Evolutionary conservation across 345 rosid species (phyloP).

Genomic region (Theobroma cacao): DNA sequence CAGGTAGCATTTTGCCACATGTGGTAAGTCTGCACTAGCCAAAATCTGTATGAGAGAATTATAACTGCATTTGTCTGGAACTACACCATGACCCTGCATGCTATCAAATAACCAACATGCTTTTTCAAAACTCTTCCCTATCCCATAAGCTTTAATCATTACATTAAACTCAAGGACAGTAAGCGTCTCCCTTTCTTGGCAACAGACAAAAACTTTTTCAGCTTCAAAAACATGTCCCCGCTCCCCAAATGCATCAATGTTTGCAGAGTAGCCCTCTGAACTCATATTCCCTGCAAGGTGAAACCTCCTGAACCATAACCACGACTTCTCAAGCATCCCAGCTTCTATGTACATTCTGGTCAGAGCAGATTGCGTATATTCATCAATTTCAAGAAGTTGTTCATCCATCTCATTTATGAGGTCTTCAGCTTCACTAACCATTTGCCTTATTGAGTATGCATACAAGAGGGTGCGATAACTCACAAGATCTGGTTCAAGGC

Average conservation of each 20-base stretch:
- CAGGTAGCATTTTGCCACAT: constrained; percentile 50
- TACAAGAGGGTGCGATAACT: constrained; percentile 79
- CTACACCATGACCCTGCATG: constrained; percentile 59
- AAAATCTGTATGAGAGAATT: constrained; percentile 66
- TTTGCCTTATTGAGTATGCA: constrained; percentile 75
- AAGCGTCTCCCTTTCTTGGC: constrained; percentile 50
- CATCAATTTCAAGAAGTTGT: constrained; percentile 68
- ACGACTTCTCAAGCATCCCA: constrained; percentile 71
- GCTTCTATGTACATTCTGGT: constrained; percentile 82
- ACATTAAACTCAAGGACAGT: constrained; percentile 73
- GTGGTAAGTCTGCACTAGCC: constrained; percentile 58
- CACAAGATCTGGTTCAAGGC: constrained; percentile 73
- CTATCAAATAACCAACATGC: constrained; percentile 74
- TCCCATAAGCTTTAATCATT: constrained; percentile 90
- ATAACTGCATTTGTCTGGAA: constrained; percentile 72
- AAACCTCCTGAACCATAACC: constrained; percentile 83
- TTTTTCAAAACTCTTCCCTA: constrained; percentile 46
- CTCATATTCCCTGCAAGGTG: constrained; percentile 63
- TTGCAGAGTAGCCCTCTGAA: constrained; percentile 78
- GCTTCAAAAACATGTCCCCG: constrained; percentile 60
- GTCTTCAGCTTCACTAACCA: constrained; percentile 77
- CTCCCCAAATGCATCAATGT: constrained; percentile 82
- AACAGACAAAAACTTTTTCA: constrained; percentile 56
- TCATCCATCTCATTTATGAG: constrained; percentile 67
- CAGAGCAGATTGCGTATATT: constrained; percentile 83